Base-by-base conservation (phyloP, 257 asterid genomes). In the Coffea eugenioides region DNA sequence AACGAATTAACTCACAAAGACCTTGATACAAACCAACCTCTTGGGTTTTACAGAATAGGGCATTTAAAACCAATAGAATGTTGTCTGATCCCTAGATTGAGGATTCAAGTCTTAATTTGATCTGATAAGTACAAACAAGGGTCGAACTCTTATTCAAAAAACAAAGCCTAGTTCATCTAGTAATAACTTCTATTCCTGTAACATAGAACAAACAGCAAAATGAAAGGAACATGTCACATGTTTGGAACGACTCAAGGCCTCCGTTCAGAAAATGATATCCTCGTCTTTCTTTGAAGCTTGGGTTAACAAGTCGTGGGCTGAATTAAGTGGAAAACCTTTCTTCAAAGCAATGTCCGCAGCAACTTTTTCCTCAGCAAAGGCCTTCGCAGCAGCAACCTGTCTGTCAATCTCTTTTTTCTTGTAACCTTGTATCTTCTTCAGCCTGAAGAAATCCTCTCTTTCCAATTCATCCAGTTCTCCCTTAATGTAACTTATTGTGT, bases 401-500 rank as follows among this genome's bases (percentile, higher is more conserved):
- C 49, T 85, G 72, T 85, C 86, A 8, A 87, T 34, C 78, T 79
- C 90, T 66, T 85, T 85, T 70, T 77, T 87, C 87, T 87, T 87
- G 83, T 1, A 87, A 34, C 90, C 90, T 81, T 87, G 90, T 62
- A 87, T 87, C 83, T 87, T 87, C 87, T 87, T 87, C 85, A 87
- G 76, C 78, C 90, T 76, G 49, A 87, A 87, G 87, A 87, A 87
- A 74, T 87, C 90, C 83, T 85, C 90, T 83, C 90, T 83, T 74
- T 87, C 90, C 77, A 87, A 61, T 31, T 87, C 90, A 83, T 87
- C 90, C 45, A 87, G 86, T 36, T 87, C 90, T 59, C 82, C 90
- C 83, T 87, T 87, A 56, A 87, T 87, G 84, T 87, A 87, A 66
- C n/a, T 76, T 56, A 87, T 80, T 25, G 90, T 87, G 79, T 87